These are phyloP conservation scores for Debaryomyces sp. DNA, from an alignment of 1,139 yeast genomes.

Conservation along the genomic window DNA sequence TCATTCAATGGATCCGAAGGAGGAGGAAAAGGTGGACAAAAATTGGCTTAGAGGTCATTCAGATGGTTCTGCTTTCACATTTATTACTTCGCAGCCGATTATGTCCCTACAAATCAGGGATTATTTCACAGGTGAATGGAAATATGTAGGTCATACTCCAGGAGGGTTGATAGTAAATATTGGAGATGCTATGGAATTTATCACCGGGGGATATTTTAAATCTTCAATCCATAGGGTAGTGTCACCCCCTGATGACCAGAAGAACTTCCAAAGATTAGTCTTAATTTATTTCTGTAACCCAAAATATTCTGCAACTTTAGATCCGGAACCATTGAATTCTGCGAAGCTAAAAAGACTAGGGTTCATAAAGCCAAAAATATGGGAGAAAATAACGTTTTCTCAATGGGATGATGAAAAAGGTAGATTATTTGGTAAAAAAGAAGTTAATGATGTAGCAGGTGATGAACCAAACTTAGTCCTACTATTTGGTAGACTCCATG, in stretches of 20 bases:
- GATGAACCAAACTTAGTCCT: constrained; percentile 43
- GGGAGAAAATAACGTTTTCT: constrained; percentile 33
- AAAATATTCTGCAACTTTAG: constrained; percentile 30
- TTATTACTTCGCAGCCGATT: constrained; percentile 52
- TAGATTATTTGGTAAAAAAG: constrained; percentile 38
- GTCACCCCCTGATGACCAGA: constrained; percentile 35
- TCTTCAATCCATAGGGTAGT: constrained; percentile 35
- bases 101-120: constrained; percentile 53
- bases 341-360: constrained; percentile 36
- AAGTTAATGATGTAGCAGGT: constrained; percentile 16
- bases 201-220: constrained; percentile 37
- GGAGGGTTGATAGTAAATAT: constrained; percentile 48
- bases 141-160: constrained; percentile 48
- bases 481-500: constrained; percentile 41
- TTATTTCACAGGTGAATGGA: constrained; percentile 49
- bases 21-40: constrained; percentile 24
- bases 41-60: constrained; percentile 56
- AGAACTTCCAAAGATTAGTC: constrained; percentile 38
- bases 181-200: constrained; percentile 34
- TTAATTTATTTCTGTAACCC: constrained; percentile 48
- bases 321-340: constrained; percentile 42
- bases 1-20: constrained; percentile 30
- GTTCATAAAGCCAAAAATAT: constrained; percentile 34
- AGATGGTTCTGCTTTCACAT: constrained; percentile 51
- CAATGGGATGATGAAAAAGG: constrained; percentile 48